A percentile compares a stretch with the other conserved stretches of the same genome.
These are phyloP conservation scores for Multifurca ochricompacta DNA, from an alignment of 768 basidiomycete genomes.

Conservation along the genomic window DNA sequence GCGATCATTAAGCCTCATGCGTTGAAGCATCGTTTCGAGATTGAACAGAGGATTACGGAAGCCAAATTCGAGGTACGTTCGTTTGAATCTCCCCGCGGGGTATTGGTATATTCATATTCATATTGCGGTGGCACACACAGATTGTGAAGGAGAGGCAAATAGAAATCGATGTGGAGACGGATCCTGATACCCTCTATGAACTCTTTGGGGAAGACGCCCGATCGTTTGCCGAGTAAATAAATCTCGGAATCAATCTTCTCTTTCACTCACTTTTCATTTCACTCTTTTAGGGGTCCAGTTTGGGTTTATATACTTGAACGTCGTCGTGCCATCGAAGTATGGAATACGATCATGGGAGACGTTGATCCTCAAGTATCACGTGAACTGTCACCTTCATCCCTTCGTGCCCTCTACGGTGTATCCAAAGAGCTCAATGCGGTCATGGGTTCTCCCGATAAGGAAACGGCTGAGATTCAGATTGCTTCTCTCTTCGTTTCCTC, in stretches of 20 bases:
- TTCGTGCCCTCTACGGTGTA: constrained; percentile 62
- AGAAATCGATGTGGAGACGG: constrained; percentile 79
- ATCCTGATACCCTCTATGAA: constrained; percentile 71
- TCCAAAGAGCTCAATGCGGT: constrained; percentile 51
- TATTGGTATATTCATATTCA: neutral
- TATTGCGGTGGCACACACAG: constrained; percentile 38
- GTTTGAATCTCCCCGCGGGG: neutral
- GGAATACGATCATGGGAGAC: constrained; percentile 69
- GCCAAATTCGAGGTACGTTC: constrained; percentile 69
- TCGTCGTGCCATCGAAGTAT: constrained; percentile 71
- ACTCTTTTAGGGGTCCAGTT: constrained; percentile 58
- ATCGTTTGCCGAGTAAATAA: constrained; percentile 73
- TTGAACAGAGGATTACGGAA: constrained; percentile 71
- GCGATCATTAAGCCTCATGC: constrained; percentile 83
- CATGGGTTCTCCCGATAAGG: constrained; percentile 60
- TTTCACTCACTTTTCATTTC: neutral
- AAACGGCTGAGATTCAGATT: constrained; percentile 75
- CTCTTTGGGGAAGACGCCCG: constrained; percentile 72
- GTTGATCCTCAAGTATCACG: constrained; percentile 51
- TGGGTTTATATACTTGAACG: constrained; percentile 89
- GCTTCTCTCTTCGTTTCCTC: constrained; percentile 72
- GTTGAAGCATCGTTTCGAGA: constrained; percentile 63
- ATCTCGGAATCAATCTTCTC: neutral
- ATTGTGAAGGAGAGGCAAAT: constrained; percentile 85
- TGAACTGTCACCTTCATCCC: constrained; percentile 48